Evolutionary conservation across 345 rosid species (phyloP).

Genomic region (Firmiana major): DNA sequence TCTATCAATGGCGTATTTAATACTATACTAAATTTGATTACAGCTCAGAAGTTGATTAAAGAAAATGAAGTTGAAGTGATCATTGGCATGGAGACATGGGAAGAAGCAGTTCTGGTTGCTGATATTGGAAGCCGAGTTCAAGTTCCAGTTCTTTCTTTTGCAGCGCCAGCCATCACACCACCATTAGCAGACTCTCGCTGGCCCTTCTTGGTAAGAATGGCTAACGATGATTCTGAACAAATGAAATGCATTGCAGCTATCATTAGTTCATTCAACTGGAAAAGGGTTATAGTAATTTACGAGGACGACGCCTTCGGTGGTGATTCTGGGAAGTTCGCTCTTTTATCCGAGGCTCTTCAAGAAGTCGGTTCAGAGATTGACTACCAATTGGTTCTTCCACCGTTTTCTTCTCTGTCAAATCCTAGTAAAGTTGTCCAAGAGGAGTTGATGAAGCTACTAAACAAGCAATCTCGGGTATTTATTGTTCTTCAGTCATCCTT

Average conservation of each 20-base stretch:
- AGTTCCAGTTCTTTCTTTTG: slow-evolving; percentile 42
- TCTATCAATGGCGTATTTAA: background rate
- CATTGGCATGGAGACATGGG: slow-evolving; percentile 48
- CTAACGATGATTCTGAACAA: slow-evolving; percentile 22
- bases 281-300: slow-evolving; percentile 31
- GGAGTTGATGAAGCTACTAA: slow-evolving; percentile 23
- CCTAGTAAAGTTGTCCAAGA: slow-evolving; percentile 20
- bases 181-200: slow-evolving; percentile 28
- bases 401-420: slow-evolving; percentile 24
- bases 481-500: slow-evolving; percentile 42
- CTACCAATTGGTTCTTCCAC: slow-evolving; percentile 36
- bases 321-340: slow-evolving; percentile 26
- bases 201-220: slow-evolving; percentile 42
- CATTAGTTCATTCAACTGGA: slow-evolving; percentile 31
- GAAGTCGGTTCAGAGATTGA: slow-evolving; percentile 35
- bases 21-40: background rate
- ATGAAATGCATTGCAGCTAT: slow-evolving; percentile 41
- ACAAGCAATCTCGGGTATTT: slow-evolving; percentile 35
- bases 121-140: slow-evolving; percentile 29
- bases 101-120: slow-evolving; percentile 41
- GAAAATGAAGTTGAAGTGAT: slow-evolving; percentile 35
- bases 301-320: slow-evolving; percentile 36
- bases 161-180: slow-evolving; percentile 26
- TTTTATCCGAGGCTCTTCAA: slow-evolving; percentile 31
- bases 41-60: slow-evolving; percentile 40